Conservation (phyloP, 768 basidiomycete genomes). For the Cyathus striatus region DNA sequence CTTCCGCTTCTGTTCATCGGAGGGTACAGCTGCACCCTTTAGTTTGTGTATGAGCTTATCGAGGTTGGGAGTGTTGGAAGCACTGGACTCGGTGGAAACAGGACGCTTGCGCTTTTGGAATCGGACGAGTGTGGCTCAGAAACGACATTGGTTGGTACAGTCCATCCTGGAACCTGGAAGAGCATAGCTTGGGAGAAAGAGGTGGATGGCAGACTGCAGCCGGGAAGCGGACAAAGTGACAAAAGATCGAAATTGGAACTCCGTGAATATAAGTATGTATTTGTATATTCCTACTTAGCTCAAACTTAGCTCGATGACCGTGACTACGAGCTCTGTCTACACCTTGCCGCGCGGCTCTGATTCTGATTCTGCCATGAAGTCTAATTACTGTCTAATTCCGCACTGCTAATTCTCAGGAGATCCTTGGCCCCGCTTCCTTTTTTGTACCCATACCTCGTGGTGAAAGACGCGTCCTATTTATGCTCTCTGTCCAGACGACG, state of each 20-base stretch:
- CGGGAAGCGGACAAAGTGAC: not conserved
- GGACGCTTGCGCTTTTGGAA: constrained; percentile 56
- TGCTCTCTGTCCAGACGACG: too few relatives aligned
- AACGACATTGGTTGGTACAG: constrained; percentile 39
- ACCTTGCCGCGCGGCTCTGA: too few relatives aligned
- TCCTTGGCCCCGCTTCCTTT: too few relatives aligned
- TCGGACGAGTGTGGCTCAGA: too few relatives aligned
- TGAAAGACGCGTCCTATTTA: too few relatives aligned
- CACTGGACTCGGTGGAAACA: constrained; percentile 24
- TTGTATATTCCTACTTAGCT: not conserved
- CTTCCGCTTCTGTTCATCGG: constrained; percentile 12
- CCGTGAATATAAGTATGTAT: not conserved
- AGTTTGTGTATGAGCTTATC: constrained; percentile 58
- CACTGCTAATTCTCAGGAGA: too few relatives aligned
- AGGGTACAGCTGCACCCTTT: constrained; percentile 13
- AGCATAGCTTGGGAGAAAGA: too few relatives aligned
- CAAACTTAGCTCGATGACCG: too few relatives aligned
- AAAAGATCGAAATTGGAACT: not conserved
- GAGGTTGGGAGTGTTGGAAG: constrained; percentile 39
- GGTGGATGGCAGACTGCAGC: not conserved
- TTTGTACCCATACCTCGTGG: too few relatives aligned
- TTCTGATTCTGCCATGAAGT: too few relatives aligned
- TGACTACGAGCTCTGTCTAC: too few relatives aligned
- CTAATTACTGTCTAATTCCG: too few relatives aligned
- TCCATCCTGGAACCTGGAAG: constrained; percentile 72